Conservation (phyloP, 1,139 yeast genomes). For the Scheffersomyces stambukii region DNA sequence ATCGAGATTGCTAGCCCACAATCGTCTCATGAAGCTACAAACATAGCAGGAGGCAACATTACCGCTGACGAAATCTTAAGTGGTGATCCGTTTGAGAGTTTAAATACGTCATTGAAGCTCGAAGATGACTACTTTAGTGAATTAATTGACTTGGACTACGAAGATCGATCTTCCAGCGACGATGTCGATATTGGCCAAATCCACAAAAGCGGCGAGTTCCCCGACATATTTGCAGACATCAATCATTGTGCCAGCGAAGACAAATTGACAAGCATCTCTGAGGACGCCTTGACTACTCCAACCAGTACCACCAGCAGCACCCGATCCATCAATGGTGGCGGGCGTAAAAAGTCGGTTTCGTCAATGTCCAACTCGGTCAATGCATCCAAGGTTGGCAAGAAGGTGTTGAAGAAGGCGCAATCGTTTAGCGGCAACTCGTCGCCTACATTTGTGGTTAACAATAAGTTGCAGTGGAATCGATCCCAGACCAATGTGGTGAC, state of each 20-base stretch:
- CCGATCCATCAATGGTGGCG: constrained; percentile 1
- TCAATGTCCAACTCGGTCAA: constrained; percentile 4
- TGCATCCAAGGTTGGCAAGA: constrained; percentile 5
- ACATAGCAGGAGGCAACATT: constrained; percentile 6
- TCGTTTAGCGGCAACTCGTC: constrained; percentile 10
- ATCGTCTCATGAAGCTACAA: constrained; percentile 8
- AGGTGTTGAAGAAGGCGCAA: constrained; percentile 9
- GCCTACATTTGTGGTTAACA: constrained; percentile 8
- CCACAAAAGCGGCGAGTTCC: constrained; percentile 2
- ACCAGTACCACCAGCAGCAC: constrained; percentile 1
- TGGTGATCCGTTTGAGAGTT: constrained; percentile 12
- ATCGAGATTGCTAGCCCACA: constrained; percentile 15
- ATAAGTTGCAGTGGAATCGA: constrained; percentile 10
- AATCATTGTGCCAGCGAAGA: constrained; percentile 5
- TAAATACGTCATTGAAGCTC: constrained; percentile 1
- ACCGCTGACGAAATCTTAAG: constrained; percentile 14
- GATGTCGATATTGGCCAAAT: constrained; percentile 4
- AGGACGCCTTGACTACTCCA: constrained; percentile 1
- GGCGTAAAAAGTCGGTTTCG: not conserved
- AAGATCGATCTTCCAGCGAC: constrained; percentile 5
- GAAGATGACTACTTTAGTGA: constrained; percentile 5
- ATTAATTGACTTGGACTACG: constrained; percentile 8
- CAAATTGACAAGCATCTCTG: constrained; percentile 4
- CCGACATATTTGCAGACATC: constrained; percentile 3
- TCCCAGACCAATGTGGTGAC: constrained; percentile 7